phyloP scores from a whole-genome alignment of 805 yeast species.

The Clavispora vitiphila region DNA sequence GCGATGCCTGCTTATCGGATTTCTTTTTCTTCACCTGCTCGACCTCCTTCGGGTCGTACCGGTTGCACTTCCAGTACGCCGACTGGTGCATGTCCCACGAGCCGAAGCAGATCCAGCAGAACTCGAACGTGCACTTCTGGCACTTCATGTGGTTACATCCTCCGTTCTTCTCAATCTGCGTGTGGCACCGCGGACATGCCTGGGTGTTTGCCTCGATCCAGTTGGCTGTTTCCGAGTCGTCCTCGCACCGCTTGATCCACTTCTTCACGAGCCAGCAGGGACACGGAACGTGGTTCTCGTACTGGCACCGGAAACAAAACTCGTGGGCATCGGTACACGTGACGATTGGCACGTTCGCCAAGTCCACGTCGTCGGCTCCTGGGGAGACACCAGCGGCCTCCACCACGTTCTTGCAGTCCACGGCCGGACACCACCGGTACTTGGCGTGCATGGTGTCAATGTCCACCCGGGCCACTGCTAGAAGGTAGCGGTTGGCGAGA shows the following conservation, averaged over 20 bases:
- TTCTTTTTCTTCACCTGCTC: slow-evolving; percentile 40
- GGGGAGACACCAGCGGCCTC: slow-evolving; percentile 16
- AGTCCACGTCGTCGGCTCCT: slow-evolving; percentile 5
- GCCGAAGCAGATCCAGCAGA: slow-evolving; percentile 90
- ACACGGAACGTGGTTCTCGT: slow-evolving; percentile 79
- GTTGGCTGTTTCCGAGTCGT: slow-evolving; percentile 81
- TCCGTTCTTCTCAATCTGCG: slow-evolving; percentile 86
- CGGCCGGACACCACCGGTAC: slow-evolving; percentile 78
- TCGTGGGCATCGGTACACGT: slow-evolving; percentile 60
- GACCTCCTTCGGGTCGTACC: slow-evolving; percentile 32
- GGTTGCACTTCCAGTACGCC: slow-evolving; percentile 62
- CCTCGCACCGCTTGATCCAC: slow-evolving; percentile 78
- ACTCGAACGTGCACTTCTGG: slow-evolving; percentile 66
- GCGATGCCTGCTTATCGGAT: slow-evolving; percentile 41
- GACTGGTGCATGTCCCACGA: slow-evolving; percentile 70
- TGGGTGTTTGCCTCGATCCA: slow-evolving; percentile 87
- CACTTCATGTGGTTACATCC: slow-evolving; percentile 98
- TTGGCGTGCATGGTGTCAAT: slow-evolving; percentile 25
- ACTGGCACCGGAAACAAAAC: slow-evolving; percentile 74
- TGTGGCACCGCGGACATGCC: slow-evolving; percentile 75
- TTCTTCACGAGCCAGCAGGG: slow-evolving; percentile 62
- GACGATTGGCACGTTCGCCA: slow-evolving; percentile 55
- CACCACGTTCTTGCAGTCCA: slow-evolving; percentile 68
- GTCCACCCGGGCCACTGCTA: slow-evolving; percentile 8
- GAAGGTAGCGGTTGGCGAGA: slow-evolving; percentile 8